Evolutionary conservation across 495 filamentous ascomycete genomes (phyloP).

Genomic region (Clavariopsis aquatica): DNA sequence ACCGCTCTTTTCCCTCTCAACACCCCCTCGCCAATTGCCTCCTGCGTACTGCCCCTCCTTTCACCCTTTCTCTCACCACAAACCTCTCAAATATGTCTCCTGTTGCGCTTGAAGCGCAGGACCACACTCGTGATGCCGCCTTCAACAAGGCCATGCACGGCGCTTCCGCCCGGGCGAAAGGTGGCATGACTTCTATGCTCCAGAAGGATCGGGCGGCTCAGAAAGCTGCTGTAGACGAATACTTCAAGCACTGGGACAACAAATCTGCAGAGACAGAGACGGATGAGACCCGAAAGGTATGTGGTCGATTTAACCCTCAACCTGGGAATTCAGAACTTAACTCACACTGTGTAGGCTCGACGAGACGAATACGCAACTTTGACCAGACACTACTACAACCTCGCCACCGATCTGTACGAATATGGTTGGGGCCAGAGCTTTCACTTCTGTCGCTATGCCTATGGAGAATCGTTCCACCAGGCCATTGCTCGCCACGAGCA

Average conservation of each 20-base stretch:
- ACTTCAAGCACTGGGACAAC: conserved; percentile 99
- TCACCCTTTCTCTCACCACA: neutral
- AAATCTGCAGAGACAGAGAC: conserved; percentile 83
- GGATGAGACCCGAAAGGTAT: conserved; percentile 71
- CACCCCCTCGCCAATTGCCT: conserved; percentile 1
- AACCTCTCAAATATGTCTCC: conserved; percentile 61
- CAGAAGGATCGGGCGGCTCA: conserved; percentile 80
- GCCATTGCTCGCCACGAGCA: conserved; percentile 98
- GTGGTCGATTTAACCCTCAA: conserved; percentile 17
- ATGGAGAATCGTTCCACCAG: conserved; percentile 84
- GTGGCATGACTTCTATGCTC: conserved; percentile 80
- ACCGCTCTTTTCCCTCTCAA: neutral
- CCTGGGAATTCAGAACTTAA: neutral
- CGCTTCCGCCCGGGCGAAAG: conserved; percentile 68
- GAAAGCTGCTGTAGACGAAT: conserved; percentile 89
- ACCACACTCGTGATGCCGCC: conserved; percentile 84
- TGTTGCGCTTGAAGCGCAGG: conserved; percentile 76
- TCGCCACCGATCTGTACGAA: conserved; percentile 96
- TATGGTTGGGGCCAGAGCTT: conserved; percentile 94
- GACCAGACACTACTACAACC: conserved; percentile 98
- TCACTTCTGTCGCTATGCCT: conserved; percentile 96
- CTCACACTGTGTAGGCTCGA: conserved; percentile 59
- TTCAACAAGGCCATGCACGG: conserved; percentile 94
- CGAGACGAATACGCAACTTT: conserved; percentile 90
- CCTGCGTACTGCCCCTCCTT: neutral